These are phyloP conservation scores for Tephrocybe sp. DNA, from an alignment of 768 basidiomycete genomes.

Conservation along the genomic window DNA sequence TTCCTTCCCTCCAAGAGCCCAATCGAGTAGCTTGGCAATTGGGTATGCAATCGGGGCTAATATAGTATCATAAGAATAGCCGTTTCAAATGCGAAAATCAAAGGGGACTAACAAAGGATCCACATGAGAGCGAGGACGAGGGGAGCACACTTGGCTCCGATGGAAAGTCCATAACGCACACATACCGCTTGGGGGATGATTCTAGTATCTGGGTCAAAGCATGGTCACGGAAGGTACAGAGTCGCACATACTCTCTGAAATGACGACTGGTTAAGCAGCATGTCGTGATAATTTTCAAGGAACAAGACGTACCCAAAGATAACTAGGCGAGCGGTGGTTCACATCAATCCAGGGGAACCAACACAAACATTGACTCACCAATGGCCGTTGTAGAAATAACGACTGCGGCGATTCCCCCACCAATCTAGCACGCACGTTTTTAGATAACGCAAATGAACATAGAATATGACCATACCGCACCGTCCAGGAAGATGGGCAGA, in stretches of 20 bases:
- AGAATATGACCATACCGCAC: slow-evolving; percentile 48
- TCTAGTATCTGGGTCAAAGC: slow-evolving; percentile 22
- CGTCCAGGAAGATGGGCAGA: slow-evolving; percentile 80
- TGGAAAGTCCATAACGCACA: slow-evolving; percentile 76
- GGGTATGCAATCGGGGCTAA: slow-evolving; percentile 81
- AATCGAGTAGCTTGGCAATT: slow-evolving; percentile 80
- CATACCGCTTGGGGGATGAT: slow-evolving; percentile 73
- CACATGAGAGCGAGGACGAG: slow-evolving; percentile 77
- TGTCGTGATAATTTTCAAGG: background rate
- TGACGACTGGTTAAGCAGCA: slow-evolving; percentile 25
- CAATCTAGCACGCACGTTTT: slow-evolving; percentile 29
- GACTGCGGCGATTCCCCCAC: slow-evolving; percentile 74
- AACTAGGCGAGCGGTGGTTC: slow-evolving; percentile 42
- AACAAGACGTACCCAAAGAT: slow-evolving; percentile 72
- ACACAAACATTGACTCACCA: slow-evolving; percentile 35
- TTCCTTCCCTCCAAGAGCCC: slow-evolving; percentile 74
- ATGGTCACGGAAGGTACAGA: slow-evolving; percentile 28
- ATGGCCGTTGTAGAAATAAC: slow-evolving; percentile 78
- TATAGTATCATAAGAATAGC: slow-evolving; percentile 35
- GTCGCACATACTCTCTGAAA: slow-evolving; percentile 62
- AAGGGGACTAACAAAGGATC: slow-evolving; percentile 45
- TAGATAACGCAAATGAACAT: background rate
- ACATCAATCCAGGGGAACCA: slow-evolving; percentile 6
- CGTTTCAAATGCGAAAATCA: background rate
- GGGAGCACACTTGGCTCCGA: slow-evolving; percentile 78